A percentile compares a stretch with the other conserved stretches of the same genome.
Evolutionary conservation across 768 basidiomycete species (phyloP).

Genomic region (Pisolithus marmoratus): DNA sequence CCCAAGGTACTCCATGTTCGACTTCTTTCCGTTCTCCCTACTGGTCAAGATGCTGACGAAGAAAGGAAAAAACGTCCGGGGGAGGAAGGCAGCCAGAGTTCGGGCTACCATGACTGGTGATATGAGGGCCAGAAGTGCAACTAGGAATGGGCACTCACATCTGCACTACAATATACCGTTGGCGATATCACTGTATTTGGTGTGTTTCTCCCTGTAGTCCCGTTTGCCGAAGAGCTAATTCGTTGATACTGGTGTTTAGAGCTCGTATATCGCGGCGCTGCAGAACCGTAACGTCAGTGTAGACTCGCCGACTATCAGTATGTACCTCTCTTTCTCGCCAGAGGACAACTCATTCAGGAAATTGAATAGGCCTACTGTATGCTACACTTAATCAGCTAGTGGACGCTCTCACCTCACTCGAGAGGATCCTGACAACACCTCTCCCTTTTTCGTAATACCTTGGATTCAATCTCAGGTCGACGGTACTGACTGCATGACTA

Average conservation of each 20-base stretch:
- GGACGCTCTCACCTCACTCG: constrained; percentile 62
- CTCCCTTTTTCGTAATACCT: constrained; percentile 64
- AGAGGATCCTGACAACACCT: constrained; percentile 69
- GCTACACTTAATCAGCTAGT: constrained; percentile 48
- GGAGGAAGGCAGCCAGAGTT: constrained; percentile 55
- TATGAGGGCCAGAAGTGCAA: constrained; percentile 26
- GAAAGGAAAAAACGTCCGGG: constrained; percentile 46
- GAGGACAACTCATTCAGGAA: neutral
- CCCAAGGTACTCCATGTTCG: constrained; percentile 56
- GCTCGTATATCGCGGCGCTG: constrained; percentile 59
- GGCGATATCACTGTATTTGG: constrained; percentile 65
- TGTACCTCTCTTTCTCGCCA: constrained; percentile 12
- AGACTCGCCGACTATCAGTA: constrained; percentile 60
- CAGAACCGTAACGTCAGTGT: constrained; percentile 45
- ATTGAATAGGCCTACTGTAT: constrained; percentile 39
- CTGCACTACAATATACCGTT: constrained; percentile 50
- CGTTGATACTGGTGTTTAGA: constrained; percentile 33
- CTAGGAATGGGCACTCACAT: neutral
- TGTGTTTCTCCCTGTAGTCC: constrained; percentile 21
- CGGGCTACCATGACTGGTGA: constrained; percentile 44
- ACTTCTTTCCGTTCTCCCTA: constrained; percentile 67
- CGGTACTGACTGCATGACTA: neutral
- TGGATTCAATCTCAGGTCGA: neutral
- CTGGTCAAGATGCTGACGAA: constrained; percentile 42
- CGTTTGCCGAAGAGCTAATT: neutral